phyloP scores from a whole-genome alignment of 2,329 filamentous ascomycete species.

The Aspergillus sp. region DNA sequence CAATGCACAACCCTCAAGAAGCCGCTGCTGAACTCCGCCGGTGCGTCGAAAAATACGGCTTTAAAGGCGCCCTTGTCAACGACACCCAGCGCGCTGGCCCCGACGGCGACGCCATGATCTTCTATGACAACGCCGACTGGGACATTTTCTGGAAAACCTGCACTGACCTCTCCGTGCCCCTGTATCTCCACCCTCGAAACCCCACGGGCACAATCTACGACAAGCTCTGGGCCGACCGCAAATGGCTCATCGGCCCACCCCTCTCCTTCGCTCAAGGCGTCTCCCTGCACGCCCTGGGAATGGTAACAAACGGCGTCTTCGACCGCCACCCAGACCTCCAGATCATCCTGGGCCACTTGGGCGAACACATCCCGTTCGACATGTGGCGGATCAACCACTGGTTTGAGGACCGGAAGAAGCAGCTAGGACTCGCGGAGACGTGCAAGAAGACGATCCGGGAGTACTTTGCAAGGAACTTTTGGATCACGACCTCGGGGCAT shows the following conservation, averaged over 20 bases:
- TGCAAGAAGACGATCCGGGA: constrained; percentile 52
- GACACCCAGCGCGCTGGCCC: constrained; percentile 63
- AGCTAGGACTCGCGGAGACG: constrained; percentile 40
- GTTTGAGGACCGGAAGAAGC: constrained; percentile 47
- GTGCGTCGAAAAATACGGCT: constrained; percentile 62
- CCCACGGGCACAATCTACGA: constrained; percentile 62
- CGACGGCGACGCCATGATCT: constrained; percentile 65
- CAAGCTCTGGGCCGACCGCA: constrained; percentile 62
- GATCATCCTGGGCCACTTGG: constrained; percentile 54
- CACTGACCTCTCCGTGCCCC: constrained; percentile 64
- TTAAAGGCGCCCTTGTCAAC: constrained; percentile 66
- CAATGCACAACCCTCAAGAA: constrained; percentile 48
- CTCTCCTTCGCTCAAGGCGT: constrained; percentile 64
- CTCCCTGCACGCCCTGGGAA: constrained; percentile 60
- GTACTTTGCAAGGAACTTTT: constrained; percentile 48
- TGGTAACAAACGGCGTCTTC: constrained; percentile 57
- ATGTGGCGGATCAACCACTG: constrained; percentile 54
- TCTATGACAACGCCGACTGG: constrained; percentile 66
- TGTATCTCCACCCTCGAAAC: constrained; percentile 67
- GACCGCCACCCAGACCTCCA: constrained; percentile 54
- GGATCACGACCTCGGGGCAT: constrained; percentile 49
- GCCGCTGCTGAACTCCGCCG: constrained; percentile 46
- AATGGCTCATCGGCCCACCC: constrained; percentile 65
- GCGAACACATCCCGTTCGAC: constrained; percentile 57
- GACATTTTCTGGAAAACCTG: constrained; percentile 63